Evolutionary conservation across 805 yeast genomes (phyloP), one percentile per base, ranked within the genome.

Genomic region (Sugiyamaella qingdaonensis): DNA sequence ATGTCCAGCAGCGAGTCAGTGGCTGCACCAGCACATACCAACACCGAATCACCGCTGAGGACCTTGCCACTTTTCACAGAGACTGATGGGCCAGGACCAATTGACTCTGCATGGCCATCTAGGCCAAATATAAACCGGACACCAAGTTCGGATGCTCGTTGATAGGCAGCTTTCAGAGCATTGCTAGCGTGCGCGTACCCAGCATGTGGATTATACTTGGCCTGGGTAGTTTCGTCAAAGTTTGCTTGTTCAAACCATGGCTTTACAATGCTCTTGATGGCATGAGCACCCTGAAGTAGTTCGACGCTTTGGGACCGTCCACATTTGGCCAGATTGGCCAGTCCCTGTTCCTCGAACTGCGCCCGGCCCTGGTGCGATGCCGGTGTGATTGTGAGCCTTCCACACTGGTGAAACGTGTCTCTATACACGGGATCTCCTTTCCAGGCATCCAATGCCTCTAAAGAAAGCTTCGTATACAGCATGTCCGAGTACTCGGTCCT

Each of bases 371-470:
- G 35, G 31, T 54, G 57, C 31, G 21, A 52, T 27, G 44, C 29
- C 2, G 44, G 52, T 10, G 43, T 39, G 4, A 39, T 19, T 8
- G 43, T 39, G 24, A 39, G 21, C 21, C 43, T 14, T 3, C 43
- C 43, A 11, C 21, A 16, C 21, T 39, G 24, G 5, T 39, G 24
- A 9, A 16, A 39, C 19, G 43, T 19, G 13, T 19, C 24, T 14
- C 21, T 45, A 27, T 36, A 54, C 21, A 53, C 48, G 9, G 56
- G 51, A 29, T 54, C 57, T 5, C 45, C 53, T 31, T 63, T 62
- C 80, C 80, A 77, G 33, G 55, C 46, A 10, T 64, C 53, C 34
- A 74, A 59, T 3, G 80, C 78, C 56, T 77, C 80, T 4, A 73
- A 65, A 4, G 77, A 62, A 54, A 76, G 51, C 49, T 65, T 64